Evolutionary conservation across 371 early-diverging fungal species (phyloP).

Genomic region (Zopfochytrium polystomum): DNA sequence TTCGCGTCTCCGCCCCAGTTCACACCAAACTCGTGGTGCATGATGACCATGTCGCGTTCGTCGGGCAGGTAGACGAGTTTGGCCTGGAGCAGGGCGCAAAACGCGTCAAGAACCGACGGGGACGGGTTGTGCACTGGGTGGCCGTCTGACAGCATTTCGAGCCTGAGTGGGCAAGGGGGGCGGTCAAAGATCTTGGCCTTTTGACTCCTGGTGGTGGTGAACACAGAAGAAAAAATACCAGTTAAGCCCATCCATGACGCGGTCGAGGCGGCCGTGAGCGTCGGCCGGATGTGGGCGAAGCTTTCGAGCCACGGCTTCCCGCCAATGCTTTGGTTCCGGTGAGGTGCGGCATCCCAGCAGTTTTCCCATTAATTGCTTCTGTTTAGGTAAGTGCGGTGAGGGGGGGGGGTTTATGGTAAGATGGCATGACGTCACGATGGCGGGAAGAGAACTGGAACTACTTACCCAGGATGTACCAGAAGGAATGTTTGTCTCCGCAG

Average conservation of each 20-base stretch:
- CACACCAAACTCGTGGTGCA: slow-evolving; percentile 93
- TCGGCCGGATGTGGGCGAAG: slow-evolving; percentile 12
- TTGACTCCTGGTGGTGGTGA: slow-evolving; percentile 1
- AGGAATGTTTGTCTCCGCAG: slow-evolving; percentile 51
- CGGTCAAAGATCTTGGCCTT: too few relatives aligned
- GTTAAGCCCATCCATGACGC: slow-evolving; percentile 19
- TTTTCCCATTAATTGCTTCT: slow-evolving; percentile 15
- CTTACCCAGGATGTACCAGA: slow-evolving; percentile 44
- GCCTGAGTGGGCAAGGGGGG: slow-evolving; percentile 48
- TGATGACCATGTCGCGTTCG: slow-evolving; percentile 94
- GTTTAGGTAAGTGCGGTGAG: slow-evolving; percentile 1
- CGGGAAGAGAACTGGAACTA: background rate
- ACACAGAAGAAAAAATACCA: slow-evolving; percentile 12
- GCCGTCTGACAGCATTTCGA: slow-evolving; percentile 71
- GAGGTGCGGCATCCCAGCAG: slow-evolving; percentile 11
- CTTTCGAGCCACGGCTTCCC: slow-evolving; percentile 9
- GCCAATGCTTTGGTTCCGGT: slow-evolving; percentile 21
- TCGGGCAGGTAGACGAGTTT: slow-evolving; percentile 86
- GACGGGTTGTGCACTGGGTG: slow-evolving; percentile 42
- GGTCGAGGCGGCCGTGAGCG: slow-evolving; percentile 9
- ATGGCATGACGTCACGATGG: too few relatives aligned
- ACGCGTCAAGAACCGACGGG: slow-evolving; percentile 71
- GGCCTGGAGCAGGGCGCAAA: slow-evolving; percentile 92
- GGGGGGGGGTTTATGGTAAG: too few relatives aligned
- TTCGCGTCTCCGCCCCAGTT: slow-evolving; percentile 51